Conservation (phyloP, 2,329 filamentous ascomycete species). For the Chaetomium sp. region DNA sequence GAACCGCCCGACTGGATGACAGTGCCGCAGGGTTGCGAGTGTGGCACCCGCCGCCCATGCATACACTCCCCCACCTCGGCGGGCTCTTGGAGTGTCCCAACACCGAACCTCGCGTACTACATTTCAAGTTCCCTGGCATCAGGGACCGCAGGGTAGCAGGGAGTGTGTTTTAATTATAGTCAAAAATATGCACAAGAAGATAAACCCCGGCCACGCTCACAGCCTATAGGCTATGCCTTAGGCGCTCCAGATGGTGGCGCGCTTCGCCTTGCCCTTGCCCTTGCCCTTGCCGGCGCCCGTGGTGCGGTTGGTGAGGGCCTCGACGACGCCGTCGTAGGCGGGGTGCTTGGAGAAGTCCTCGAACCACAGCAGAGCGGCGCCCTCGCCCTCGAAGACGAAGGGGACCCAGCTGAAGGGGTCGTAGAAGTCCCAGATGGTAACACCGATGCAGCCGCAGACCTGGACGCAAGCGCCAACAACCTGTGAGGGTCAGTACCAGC, state of each 20-base stretch:
- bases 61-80: no score
- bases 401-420: constrained; percentile 49
- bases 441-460: constrained; percentile 44
- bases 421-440: constrained; percentile 49
- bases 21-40: no score
- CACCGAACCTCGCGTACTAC: no score
- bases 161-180: neutral
- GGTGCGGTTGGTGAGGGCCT: constrained; percentile 33
- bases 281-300: constrained; percentile 14
- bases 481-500: constrained; percentile 20
- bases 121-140: no score
- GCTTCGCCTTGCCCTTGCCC: constrained; percentile 14
- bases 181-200: constrained; percentile 3
- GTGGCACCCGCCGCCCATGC: no score
- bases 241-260: constrained; percentile 3
- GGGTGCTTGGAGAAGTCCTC: constrained; percentile 38
- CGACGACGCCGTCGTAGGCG: constrained; percentile 33
- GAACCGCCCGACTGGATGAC: no score
- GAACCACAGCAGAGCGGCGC: constrained; percentile 43
- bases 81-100: neutral
- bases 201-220: neutral
- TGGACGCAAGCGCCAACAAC: constrained; percentile 41
- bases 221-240: neutral
- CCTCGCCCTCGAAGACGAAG: constrained; percentile 41
- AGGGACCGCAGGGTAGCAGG: neutral